Base-by-base conservation (phyloP, 1,284 basidiomycete genomes). In the Ganoderma multipileum region DNA sequence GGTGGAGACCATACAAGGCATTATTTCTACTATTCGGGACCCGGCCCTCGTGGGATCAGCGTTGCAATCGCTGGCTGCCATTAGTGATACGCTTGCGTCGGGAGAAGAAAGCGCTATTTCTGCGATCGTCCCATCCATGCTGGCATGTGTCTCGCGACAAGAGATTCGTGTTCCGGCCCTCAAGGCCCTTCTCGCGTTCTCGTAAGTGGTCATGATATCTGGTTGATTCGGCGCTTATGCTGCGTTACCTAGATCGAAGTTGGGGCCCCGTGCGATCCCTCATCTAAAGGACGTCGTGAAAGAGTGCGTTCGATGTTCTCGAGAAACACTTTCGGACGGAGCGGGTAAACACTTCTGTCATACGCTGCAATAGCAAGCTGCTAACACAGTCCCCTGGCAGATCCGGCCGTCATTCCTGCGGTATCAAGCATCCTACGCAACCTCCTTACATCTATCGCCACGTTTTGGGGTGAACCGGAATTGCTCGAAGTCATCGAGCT, bases 231-330 rank as follows among this genome's bases (percentile, higher is more conserved):
- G 11, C 26, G 6, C 58, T 38, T 11, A 47, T 12, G 11, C n/a
- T 18, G 44, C 9, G 44, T 9, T 33, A 39, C 39, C 14, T 39
- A 47, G 94, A 28, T 79, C 84, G 23, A 91, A 90, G 65, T 86
- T 97, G n/a, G 95, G 94, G 0, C 94, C 95, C 26, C 90, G 96
- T 0, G 84, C 95, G 61, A 95, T 98, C 63, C 94, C 96, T 7
- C 87, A 89, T 80, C 91, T 96, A 79, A 89, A 89, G 66, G 84
- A 87, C n/a, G 86, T 96, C 60, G 85, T 94, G 39, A 81, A 87
- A 8, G 83, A 89, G 63, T 88, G 88, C 68, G 82, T 90, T 36
- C 71, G 77, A 11, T 76, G 90, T 50, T 81, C 91, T 57, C 83
- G 83, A 20, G 79, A 80, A 42, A 77, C 82, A 30, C 74, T 79